Conservation (phyloP, 106 monocot genomes). For the Dendrobium officinale region DNA sequence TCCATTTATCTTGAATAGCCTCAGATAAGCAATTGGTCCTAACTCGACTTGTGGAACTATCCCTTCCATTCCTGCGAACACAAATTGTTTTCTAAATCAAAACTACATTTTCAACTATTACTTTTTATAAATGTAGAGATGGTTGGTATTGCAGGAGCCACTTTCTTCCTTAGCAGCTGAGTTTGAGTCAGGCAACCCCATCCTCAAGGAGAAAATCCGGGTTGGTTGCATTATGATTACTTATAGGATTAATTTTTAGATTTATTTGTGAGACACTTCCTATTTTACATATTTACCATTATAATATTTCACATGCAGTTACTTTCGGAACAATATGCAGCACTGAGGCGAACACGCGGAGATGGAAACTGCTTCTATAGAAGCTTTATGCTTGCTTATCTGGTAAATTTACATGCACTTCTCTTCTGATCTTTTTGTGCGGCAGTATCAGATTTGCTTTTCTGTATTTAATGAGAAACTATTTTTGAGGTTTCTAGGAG, state of each 20-base stretch:
- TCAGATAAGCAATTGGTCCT: too few species aligned
- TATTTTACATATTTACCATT: not conserved
- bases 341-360: slow-evolving; percentile 78
- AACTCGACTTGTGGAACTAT: too few species aligned
- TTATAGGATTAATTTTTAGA: not conserved
- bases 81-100: not conserved
- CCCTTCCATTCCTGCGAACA: too few species aligned
- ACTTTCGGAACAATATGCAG: slow-evolving; percentile 73
- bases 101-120: not conserved
- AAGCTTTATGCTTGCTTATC: slow-evolving; percentile 96
- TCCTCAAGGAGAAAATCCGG: slow-evolving; percentile 92
- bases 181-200: slow-evolving; percentile 71
- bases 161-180: slow-evolving; percentile 76
- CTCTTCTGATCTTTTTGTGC: slow-evolving; percentile 1
- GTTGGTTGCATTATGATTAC: slow-evolving; percentile 22
- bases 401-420: slow-evolving; percentile 37
- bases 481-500: slow-evolving; percentile 40
- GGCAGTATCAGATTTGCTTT: not conserved
- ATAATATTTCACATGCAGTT: slow-evolving; percentile 34
- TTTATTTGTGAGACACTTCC: not conserved
- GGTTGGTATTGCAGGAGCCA: slow-evolving; percentile 62
- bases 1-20: too few species aligned
- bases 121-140: not conserved
- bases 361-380: slow-evolving; percentile 99
- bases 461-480: slow-evolving; percentile 8